A percentile compares a stretch with the other conserved stretches of the same genome.
Conservation (phyloP, 2,329 filamentous ascomycete species). For the Penicillium sp. region DNA sequence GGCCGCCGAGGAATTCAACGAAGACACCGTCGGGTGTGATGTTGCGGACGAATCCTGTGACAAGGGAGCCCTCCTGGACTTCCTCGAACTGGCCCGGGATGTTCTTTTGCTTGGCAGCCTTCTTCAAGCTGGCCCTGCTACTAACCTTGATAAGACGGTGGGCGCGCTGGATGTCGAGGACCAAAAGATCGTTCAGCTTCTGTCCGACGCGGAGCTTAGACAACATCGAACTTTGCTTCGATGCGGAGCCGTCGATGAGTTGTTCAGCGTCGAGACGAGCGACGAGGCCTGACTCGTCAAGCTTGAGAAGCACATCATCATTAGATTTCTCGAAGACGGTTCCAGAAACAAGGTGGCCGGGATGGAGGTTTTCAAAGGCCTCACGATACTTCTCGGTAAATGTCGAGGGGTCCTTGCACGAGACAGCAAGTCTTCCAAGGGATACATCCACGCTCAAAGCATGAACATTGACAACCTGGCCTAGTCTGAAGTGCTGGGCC, state of each 20-base stretch:
- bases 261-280: slow-evolving; percentile 75
- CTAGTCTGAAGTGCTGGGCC: slow-evolving; percentile 79
- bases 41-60: slow-evolving; percentile 80
- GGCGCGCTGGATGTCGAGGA: slow-evolving; percentile 80
- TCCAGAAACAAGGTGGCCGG: slow-evolving; percentile 73
- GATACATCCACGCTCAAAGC: slow-evolving; percentile 76
- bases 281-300: slow-evolving; percentile 70
- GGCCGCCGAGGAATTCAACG: slow-evolving; percentile 76
- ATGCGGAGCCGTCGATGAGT: slow-evolving; percentile 76
- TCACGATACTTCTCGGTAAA: slow-evolving; percentile 73
- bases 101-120: slow-evolving; percentile 67
- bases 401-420: slow-evolving; percentile 82
- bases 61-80: slow-evolving; percentile 63
- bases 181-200: slow-evolving; percentile 73
- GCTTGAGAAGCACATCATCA: slow-evolving; percentile 72
- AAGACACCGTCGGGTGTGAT: slow-evolving; percentile 79
- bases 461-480: slow-evolving; percentile 88
- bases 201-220: slow-evolving; percentile 84
- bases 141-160: slow-evolving; percentile 73
- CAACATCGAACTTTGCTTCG: slow-evolving; percentile 72
- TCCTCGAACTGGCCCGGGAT: slow-evolving; percentile 71
- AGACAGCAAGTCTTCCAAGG: slow-evolving; percentile 72
- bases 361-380: slow-evolving; percentile 68
- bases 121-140: slow-evolving; percentile 77
- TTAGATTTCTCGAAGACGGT: slow-evolving; percentile 78